These are phyloP conservation scores for Diaporthe citriasiana DNA, from an alignment of 2,329 filamentous ascomycete genomes.

Conservation along the genomic window DNA sequence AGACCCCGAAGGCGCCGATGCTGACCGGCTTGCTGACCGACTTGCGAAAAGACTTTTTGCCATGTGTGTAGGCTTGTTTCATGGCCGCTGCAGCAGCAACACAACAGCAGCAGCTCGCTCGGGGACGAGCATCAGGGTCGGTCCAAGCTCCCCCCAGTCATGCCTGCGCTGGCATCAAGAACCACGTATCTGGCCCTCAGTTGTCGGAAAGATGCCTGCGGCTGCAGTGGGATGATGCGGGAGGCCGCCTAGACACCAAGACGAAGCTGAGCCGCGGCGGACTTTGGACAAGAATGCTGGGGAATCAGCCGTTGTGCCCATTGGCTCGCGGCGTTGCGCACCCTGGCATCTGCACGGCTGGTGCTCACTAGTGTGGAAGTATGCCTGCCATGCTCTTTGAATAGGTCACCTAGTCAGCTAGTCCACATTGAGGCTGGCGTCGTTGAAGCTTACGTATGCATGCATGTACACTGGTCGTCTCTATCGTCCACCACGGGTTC, in stretches of 20 bases:
- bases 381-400: background rate
- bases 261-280: background rate
- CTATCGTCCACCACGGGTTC: background rate
- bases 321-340: background rate
- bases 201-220: background rate
- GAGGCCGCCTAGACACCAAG: constrained; percentile 16
- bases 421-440: constrained; percentile 10
- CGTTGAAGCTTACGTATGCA: constrained; percentile 15
- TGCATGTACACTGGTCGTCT: background rate
- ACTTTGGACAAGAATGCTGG: background rate
- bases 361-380: background rate
- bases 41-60: background rate
- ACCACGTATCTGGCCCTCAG: background rate
- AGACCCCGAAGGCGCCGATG: constrained; percentile 15
- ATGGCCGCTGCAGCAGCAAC: background rate
- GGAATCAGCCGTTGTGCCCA: background rate
- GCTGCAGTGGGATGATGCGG: background rate
- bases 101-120: background rate
- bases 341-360: constrained; percentile 5
- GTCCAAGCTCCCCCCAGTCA: background rate
- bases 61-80: background rate
- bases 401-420: background rate
- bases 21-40: constrained; percentile 1
- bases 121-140: background rate
- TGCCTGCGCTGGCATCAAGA: background rate